A percentile compares a stretch with the other conserved stretches of the same genome.
These are phyloP conservation scores for Zasmidium angulare DNA, from an alignment of 2,329 filamentous ascomycete genomes.

Conservation along the genomic window DNA sequence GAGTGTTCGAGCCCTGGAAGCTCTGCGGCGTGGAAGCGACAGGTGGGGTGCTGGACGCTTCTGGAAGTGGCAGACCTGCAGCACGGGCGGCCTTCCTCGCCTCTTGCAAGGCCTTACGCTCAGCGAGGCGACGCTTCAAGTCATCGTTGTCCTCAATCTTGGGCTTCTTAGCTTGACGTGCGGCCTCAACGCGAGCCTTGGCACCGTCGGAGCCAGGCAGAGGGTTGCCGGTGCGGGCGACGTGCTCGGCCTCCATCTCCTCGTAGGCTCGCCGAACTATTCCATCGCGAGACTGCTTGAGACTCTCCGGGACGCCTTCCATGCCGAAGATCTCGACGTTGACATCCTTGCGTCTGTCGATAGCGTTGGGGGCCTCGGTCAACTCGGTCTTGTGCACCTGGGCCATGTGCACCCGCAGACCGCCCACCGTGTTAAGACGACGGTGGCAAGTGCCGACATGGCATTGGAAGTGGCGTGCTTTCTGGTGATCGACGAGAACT, in stretches of 20 bases:
- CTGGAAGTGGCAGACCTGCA: constrained; percentile 1
- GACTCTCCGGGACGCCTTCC: constrained; percentile 89
- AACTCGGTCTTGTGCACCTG: constrained; percentile 97
- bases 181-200: neutral
- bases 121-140: constrained; percentile 7
- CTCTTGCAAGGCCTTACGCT: constrained; percentile 1
- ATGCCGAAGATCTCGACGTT: constrained; percentile 98
- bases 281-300: constrained; percentile 79
- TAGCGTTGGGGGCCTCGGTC: constrained; percentile 83
- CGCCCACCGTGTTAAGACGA: constrained; percentile 89
- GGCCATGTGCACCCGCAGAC: constrained; percentile 94
- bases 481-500: constrained; percentile 94
- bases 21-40: neutral
- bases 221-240: constrained; percentile 80
- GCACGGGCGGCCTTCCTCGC: constrained; percentile 3
- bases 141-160: constrained; percentile 9
- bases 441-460: constrained; percentile 71
- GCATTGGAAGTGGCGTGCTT: constrained; percentile 99
- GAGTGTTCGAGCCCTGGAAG: neutral
- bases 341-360: constrained; percentile 79
- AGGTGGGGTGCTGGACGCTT: neutral
- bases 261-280: constrained; percentile 84
- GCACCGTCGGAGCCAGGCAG: constrained; percentile 48
- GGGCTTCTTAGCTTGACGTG: constrained; percentile 1
- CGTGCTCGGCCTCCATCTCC: constrained; percentile 78